phyloP scores from a whole-genome alignment of 2,329 filamentous ascomycete species.

The Scortechinia acanthostroma region DNA sequence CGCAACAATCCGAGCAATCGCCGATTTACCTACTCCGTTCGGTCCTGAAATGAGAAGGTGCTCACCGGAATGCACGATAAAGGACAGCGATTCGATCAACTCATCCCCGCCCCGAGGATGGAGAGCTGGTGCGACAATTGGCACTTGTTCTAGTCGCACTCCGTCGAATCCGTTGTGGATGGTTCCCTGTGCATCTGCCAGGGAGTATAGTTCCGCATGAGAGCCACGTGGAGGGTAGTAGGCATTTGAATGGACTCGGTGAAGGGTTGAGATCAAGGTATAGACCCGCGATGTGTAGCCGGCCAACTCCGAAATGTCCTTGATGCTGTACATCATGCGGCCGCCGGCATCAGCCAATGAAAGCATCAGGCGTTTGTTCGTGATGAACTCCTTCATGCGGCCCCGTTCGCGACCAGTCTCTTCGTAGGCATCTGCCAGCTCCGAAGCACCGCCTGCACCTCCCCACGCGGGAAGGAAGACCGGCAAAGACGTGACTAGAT shows the following conservation, averaged over 20 bases:
- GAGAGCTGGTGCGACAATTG: conserved; percentile 79
- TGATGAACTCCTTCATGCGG: conserved; percentile 98
- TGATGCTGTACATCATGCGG: conserved; percentile 99
- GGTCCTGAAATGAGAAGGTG: conserved; percentile 90
- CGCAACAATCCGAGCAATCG: conserved; percentile 79
- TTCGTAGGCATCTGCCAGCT: conserved; percentile 42
- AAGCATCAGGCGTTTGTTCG: conserved; percentile 96
- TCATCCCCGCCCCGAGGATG: conserved; percentile 89
- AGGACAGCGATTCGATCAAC: conserved; percentile 77
- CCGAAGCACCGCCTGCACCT: conserved; percentile 68
- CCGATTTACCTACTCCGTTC: conserved; percentile 89
- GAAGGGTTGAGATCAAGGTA: conserved; percentile 86
- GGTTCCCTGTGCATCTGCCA: conserved; percentile 87
- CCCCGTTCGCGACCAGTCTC: conserved; percentile 64
- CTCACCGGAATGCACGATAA: conserved; percentile 83
- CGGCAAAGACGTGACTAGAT: conserved; percentile 83
- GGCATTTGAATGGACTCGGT: conserved; percentile 83
- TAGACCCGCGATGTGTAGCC: conserved; percentile 95
- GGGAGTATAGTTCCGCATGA: conserved; percentile 75
- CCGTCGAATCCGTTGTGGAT: conserved; percentile 92
- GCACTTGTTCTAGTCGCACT: conserved; percentile 85
- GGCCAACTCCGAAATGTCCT: conserved; percentile 89
- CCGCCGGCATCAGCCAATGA: conserved; percentile 93
- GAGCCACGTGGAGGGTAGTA: conserved; percentile 61
- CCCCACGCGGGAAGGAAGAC: conserved; percentile 94